Percentiles rank a stretch among this genome's conserved stretches.
These are phyloP conservation scores for Sequoiadendron giganteum DNA, from an alignment of 75 land plant genomes.

Conservation along the genomic window DNA sequence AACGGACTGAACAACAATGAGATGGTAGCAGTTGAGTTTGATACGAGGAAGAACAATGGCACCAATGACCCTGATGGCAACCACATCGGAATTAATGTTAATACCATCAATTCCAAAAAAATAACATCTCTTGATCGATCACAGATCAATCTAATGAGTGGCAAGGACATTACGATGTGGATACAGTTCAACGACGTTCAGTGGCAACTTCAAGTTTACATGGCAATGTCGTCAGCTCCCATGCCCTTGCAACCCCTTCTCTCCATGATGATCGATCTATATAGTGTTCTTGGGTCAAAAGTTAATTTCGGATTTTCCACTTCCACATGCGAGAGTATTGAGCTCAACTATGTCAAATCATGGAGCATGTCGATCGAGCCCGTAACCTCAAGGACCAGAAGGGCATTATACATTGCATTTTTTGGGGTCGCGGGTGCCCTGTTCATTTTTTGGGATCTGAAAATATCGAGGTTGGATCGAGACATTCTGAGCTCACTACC, in stretches of 20 bases:
- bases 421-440: too few species aligned
- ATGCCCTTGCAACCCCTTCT: slow-evolving; percentile 53
- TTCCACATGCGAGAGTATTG: slow-evolving; percentile 68
- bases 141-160: slow-evolving; percentile 21
- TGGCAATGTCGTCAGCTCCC: slow-evolving; percentile 8
- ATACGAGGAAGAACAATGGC: slow-evolving; percentile 29
- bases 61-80: slow-evolving; percentile 29
- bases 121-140: slow-evolving; percentile 9
- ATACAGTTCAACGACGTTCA: slow-evolving; percentile 9
- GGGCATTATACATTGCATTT: neutral
- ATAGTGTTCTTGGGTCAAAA: slow-evolving; percentile 23
- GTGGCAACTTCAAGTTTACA: slow-evolving; percentile 6
- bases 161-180: slow-evolving; percentile 13
- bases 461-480: too few species aligned
- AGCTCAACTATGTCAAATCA: slow-evolving; percentile 34
- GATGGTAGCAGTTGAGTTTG: slow-evolving; percentile 31
- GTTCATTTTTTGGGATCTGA: too few species aligned
- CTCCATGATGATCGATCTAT: slow-evolving; percentile 29
- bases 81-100: slow-evolving; percentile 34
- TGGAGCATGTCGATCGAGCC: neutral
- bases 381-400: neutral
- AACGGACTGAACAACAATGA: neutral
- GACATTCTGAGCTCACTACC: too few species aligned
- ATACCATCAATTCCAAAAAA: slow-evolving; percentile 14
- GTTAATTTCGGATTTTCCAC: slow-evolving; percentile 79